Evolutionary conservation across 441 rosid genomes (phyloP), one percentile per base, ranked within the genome.

Genomic region (Manihot esculenta): DNA sequence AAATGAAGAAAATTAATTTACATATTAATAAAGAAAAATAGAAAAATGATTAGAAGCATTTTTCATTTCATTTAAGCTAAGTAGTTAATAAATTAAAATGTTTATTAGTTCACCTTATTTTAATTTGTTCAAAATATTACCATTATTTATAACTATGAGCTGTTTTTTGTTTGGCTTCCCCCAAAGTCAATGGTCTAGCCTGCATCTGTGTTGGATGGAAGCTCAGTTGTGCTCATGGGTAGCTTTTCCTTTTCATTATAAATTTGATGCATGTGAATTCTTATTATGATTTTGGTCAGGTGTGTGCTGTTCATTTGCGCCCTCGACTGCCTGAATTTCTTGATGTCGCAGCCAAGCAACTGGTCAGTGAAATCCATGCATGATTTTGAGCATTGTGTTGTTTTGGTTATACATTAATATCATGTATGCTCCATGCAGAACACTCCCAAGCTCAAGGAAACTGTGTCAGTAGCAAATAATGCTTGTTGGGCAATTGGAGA

Each of bases 401-500:
- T 53, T 48, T 35, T 62, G 49, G 41, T 35, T 35, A 35, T 35
- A 35, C 7, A 35, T 35, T 35, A 2, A 2, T 2, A 35, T 35
- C 41, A 2, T 35, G 41, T 35, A 2, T 5, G 3, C 7, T 35
- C 4, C 4, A 35, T 7, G 5, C 89, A 96, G 99, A 82, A 61
- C 72, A 73, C 89, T 63, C 79, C 94, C 72, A 84, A 83, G 80
- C 84, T 84, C 74, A 84, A 81, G 84, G 98, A 93, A 77, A 84
- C 87, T 70, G 56, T 88, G 72, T 96, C 97, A 71, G 99, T 90
- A 5, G 99, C 97, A 48, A 96, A 96, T 78, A 96, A 96, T 80
- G 98, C 98, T 10, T 96, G 99, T 64, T 96, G 99, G 99, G 98
- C 99, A 65, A 89, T 96, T 64, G 99, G 99, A 74, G 99, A 96